Evolutionary conservation across 164 flowering plant species (phyloP).

Genomic region (grape (Vitis vinifera)): DNA sequence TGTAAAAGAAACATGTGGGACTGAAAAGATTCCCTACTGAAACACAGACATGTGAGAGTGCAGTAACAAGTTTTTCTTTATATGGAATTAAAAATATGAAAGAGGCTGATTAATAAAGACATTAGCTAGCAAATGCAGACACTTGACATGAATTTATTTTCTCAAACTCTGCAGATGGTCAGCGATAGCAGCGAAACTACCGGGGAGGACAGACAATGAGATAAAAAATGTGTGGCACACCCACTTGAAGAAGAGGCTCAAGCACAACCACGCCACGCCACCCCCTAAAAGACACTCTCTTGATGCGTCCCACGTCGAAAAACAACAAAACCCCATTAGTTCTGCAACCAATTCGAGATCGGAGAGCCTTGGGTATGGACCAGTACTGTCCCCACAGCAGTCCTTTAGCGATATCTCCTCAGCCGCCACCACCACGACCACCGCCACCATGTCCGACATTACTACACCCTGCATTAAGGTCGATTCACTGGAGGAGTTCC

Average conservation of each 20-base stretch:
- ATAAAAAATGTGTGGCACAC: slow-evolving; percentile 66
- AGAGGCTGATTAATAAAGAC: no score
- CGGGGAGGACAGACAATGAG: slow-evolving; percentile 63
- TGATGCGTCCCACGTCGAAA: background rate
- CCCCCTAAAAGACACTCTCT: background rate
- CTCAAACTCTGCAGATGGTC: slow-evolving; percentile 46
- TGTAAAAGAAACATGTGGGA: no score
- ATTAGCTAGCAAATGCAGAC: no score
- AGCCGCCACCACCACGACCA: background rate
- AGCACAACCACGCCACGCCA: background rate
- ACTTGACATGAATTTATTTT: no score
- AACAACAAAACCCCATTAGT: background rate
- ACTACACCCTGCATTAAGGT: background rate
- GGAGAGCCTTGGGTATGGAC: background rate
- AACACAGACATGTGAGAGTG: background rate
- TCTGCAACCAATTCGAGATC: background rate
- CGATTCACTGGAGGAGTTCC: slow-evolving; percentile 13
- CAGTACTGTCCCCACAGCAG: slow-evolving; percentile 19
- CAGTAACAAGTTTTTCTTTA: background rate
- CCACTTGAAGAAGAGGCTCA: slow-evolving; percentile 44
- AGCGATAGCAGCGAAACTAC: slow-evolving; percentile 49
- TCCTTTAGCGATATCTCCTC: slow-evolving; percentile 24
- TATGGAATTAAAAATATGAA: no score
- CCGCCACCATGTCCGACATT: background rate
- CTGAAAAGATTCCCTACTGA: background rate